Percentiles rank a stretch among this genome's conserved stretches.
These are phyloP conservation scores for Fusarium duplospermum DNA, from an alignment of 2,329 filamentous ascomycete species.

Conservation along the genomic window DNA sequence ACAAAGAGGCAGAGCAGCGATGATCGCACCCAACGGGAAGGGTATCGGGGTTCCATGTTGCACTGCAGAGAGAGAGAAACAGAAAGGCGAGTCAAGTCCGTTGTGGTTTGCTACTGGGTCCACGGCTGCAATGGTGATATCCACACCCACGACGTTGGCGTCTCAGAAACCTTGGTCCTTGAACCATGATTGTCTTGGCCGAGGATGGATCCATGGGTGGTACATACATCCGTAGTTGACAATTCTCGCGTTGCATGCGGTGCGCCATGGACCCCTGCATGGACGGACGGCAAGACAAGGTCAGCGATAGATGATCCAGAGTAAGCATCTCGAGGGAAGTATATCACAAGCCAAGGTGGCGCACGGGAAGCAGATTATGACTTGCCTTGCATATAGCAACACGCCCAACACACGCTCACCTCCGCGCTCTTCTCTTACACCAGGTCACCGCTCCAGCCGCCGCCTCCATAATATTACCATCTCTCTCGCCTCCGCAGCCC, in stretches of 20 bases:
- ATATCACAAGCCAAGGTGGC: background rate
- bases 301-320: background rate
- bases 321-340: background rate
- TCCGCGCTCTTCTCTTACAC: background rate
- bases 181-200: constrained; percentile 2
- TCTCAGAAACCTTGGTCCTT: constrained; percentile 19
- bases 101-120: constrained; percentile 20
- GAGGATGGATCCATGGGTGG: constrained; percentile 12
- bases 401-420: background rate
- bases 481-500: constrained; percentile 20
- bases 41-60: constrained; percentile 14
- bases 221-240: no score
- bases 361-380: background rate
- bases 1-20: constrained; percentile 16
- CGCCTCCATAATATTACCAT: constrained; percentile 7
- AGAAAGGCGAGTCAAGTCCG: constrained; percentile 29
- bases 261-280: constrained; percentile 20
- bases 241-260: constrained; percentile 4
- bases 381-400: background rate
- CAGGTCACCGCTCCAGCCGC: constrained; percentile 19
- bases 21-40: constrained; percentile 4
- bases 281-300: background rate
- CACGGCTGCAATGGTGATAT: constrained; percentile 20
- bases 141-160: constrained; percentile 27
- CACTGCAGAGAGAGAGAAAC: constrained; percentile 16